Evolutionary conservation across 129 eudicot genomes (phyloP), one percentile per base, ranked within the genome.

Genomic region (Flaveria robusta): DNA sequence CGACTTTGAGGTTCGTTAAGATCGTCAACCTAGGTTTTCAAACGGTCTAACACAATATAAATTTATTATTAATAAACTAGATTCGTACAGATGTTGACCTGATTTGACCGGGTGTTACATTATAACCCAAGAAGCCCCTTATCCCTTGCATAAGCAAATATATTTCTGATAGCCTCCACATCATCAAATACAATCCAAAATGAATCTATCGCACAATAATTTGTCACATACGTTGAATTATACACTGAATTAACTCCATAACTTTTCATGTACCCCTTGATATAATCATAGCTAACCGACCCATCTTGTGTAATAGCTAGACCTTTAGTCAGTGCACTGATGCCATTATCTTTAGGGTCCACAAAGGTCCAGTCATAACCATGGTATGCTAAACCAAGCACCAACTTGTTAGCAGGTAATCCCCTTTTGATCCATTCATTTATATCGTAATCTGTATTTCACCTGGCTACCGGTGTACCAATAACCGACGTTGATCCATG

Each of bases 121-220:
- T 86, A 81, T 84, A 88, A 65, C 97, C 97, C 93, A 43, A 84
- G 87, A 77, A 91, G 80, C 18, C 85, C 83, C 18, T 37, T 82
- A 16, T 67, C 49, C 75, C 76, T 88, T 1, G 90, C 93, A 74
- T 79, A 91, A 4, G 68, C 42, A 75, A 91, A 88, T 84, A 88
- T 91, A 2, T 80, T 64, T 4, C 77, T 45, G 7, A 91, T 75
- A 15, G 83, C 68, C 60, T 82, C 78, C 13, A 42, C 43, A 50
- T 78, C 97, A 80, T 91, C 93, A 31, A 71, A 91, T 5, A 84
- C 86, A 0, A 91, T 81, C 97, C 97, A 91, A 15, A 82, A 78
- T 0, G 81, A 81, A 20, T 83, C 86, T 3, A 80, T 47, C 5
- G 51, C 68, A 67, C 87, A 84, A 56, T 84, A 91, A 26, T 79